Base-by-base conservation (phyloP, 208 protist species). In the Histomonas meleagridis region DNA sequence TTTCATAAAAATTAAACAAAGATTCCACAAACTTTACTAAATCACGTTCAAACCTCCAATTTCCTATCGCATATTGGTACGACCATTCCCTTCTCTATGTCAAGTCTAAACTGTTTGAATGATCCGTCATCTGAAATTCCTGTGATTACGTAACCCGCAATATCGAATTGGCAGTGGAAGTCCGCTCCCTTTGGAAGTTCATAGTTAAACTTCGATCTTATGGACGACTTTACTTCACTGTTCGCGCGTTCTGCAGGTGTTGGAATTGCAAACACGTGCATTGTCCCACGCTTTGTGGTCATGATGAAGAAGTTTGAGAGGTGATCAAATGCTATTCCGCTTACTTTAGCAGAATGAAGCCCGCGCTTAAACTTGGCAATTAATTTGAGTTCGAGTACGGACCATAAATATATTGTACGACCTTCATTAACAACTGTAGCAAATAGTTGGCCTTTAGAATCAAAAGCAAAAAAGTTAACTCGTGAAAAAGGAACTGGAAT, bases 291-390 rank as follows among this genome's bases (percentile, higher is more conserved):
- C 32, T 51, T n/a, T 18, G 76, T 86, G 7, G 76, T 55, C 76
- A 86, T 86, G n/a, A 86, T 86, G 26, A 86, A 86, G 32, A 55
- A 86, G 16, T 43, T 51, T 26, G 76, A 86, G 7, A 86, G 16
- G 26, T 48, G 23, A 55, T 86, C 76, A 35, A 86, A 86, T 21
- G 40, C 46, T 40, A 86, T 51, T 26, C 76, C 46, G 38, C 16
- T 86, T 2, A 86, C 46, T 51, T 86, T 28, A 26, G 40, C 43
- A 16, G 46, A 32, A 10, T 46, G 21, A 12, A 86, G 32, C 5
- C 76, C 76, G 14, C 76, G 40, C 46, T 86, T 86, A 49, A 40
- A 86, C 55, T 43, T 86, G 46, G 76, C 76, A 2, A 86, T 14
- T 32, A 86, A 35, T 86, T 55, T 86, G 10, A 86, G 38, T 28